A percentile compares a stretch with the other conserved stretches of the same genome.
Conservation (phyloP, 208 protist genomes). For the Acanthamoeba sp. region DNA sequence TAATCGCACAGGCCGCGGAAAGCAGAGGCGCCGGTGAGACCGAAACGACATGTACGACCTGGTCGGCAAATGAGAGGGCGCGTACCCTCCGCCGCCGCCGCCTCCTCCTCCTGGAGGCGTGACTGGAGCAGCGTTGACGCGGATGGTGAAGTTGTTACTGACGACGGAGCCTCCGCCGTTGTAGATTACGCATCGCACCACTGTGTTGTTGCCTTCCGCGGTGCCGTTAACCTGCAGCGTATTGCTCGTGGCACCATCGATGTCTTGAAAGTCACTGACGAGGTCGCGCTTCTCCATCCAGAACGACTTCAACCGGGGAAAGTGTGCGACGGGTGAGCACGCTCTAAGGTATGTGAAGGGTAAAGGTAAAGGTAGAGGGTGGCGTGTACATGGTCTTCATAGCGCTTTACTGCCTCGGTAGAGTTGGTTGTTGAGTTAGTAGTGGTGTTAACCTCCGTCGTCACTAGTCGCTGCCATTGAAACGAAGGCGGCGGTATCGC, state of each 20-base stretch:
- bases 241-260: background rate
- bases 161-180: conserved; percentile 1
- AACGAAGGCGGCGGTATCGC: conserved; percentile 8
- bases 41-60: background rate
- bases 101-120: background rate
- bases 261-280: background rate
- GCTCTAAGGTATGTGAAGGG: background rate
- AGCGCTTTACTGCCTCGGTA: background rate
- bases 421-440: background rate
- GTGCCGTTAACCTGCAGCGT: conserved; percentile 18
- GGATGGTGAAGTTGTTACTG: conserved; percentile 51
- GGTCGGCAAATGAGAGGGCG: background rate
- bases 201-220: background rate
- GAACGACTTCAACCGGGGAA: background rate
- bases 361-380: background rate
- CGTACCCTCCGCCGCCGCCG: conserved; percentile 9
- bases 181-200: background rate
- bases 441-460: background rate
- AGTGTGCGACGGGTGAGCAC: background rate
- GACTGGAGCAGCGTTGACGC: background rate
- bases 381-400: background rate
- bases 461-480: conserved; percentile 12
- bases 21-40: background rate
- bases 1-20: background rate
- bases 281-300: background rate